A percentile compares a stretch with the other conserved stretches of the same genome.
These are phyloP conservation scores for Isoetes engelmannii DNA, from an alignment of 83 land plant species.

Conservation along the genomic window DNA sequence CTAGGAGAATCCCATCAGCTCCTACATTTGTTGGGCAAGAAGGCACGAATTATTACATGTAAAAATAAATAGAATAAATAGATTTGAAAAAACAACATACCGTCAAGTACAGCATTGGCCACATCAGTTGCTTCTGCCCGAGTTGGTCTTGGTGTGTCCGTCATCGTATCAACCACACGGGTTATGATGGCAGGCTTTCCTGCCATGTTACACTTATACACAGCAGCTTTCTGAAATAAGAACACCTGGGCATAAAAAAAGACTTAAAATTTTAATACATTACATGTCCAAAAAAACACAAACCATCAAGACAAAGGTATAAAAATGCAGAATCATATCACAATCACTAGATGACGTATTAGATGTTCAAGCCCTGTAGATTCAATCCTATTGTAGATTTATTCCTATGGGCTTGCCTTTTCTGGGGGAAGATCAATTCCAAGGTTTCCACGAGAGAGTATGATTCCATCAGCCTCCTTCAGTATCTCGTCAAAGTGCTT, in stretches of 20 bases:
- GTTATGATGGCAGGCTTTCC: constrained; percentile 85
- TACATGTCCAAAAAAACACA: too few relatives aligned
- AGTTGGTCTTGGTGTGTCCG: constrained; percentile 75
- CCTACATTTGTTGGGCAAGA: constrained; percentile 31
- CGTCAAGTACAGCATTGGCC: constrained; percentile 96
- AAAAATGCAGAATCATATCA: not conserved
- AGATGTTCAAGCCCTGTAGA: not conserved
- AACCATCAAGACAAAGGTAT: not conserved
- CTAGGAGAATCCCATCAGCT: constrained; percentile 83
- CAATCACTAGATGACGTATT: not conserved
- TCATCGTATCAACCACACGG: constrained; percentile 90
- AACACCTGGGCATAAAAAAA: constrained; percentile 50
- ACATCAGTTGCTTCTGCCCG: constrained; percentile 99
- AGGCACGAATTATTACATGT: too few relatives aligned
- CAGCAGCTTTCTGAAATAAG: constrained; percentile 73
- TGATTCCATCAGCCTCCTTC: constrained; percentile 91
- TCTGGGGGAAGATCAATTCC: constrained; percentile 94
- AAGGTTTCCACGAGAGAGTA: constrained; percentile 82
- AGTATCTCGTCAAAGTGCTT: constrained; percentile 85
- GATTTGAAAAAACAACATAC: constrained; percentile 20
- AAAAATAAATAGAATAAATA: not conserved
- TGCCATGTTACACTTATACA: constrained; percentile 78
- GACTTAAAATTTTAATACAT: too few relatives aligned
- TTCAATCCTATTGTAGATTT: not conserved
- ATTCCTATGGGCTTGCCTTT: constrained; percentile 29